Base-by-base conservation (phyloP, 2,329 filamentous ascomycete genomes). In the Sodiomyces alkalinus region DNA sequence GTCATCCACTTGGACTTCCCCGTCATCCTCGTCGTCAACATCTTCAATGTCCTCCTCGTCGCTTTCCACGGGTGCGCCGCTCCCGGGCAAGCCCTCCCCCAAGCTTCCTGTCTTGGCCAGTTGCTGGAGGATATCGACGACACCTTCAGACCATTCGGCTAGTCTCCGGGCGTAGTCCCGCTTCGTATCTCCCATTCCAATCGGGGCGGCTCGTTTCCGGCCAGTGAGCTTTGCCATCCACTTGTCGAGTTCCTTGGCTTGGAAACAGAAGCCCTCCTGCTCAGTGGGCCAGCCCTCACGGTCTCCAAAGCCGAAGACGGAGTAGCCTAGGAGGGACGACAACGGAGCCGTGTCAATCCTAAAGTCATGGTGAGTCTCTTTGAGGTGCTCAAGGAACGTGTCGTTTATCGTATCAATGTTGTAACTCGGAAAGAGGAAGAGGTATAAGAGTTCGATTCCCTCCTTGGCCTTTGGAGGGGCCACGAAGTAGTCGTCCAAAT, bases 161-260 rank as follows among this genome's bases (percentile, higher is more conserved):
- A 96, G 51, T 16, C 79, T 62, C 27, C 67, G 52, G 13, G 62
- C 56, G 13, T 74, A 70, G 46, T 90, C 79, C n/a, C 56, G 64
- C 52, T 85, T 92, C 32, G 80, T 69, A 51, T 96, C 85, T 3
- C 80, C 83, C 64, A 87, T 76, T 4, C 90, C 90, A 6, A 96
- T 60, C 0, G 87, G 87, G 43, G 79, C 96, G 1, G 83, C 86
- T 46, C 86, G 67, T 55, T 87, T 93, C 36, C 78, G 70, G 2
- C 71, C 77, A 0, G 86, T 93, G 43, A 98, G 56, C 47, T 85
- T 92, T n/a, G 87, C 85, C 80, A 98, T 81, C 87, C 90, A 96
- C 48, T 74, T 85, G 48, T 98, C 87, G 3, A 92, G 63, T 40
- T 93, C 77, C 44, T 77, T 80, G 2, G 87, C 87, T 48, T 96